Base-by-base conservation (phyloP, 1,139 yeast species). In the Yamadazyma songkhlaensis region DNA sequence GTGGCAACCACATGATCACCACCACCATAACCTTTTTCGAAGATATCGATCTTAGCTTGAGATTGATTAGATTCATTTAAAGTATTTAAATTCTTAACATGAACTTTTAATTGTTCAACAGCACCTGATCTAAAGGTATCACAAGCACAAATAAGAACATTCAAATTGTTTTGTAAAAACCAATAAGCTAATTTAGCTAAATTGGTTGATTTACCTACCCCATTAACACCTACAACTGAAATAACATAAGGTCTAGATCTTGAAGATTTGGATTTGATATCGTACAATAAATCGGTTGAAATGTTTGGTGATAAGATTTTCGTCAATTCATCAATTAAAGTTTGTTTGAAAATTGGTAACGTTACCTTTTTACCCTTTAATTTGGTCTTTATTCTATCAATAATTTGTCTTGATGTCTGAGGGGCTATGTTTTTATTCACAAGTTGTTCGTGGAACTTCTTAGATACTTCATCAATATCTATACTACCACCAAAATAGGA, bases 61-160 rank as follows among this genome's bases (percentile, higher is more conserved):
- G 86, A 65, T 3, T 58, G 43, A 7, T 56, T 44, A 10, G 56
- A 42, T 13, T 49, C 49, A 41, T 66, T 68, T 37, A 70, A 57
- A 42, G 80, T 80, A 39, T 83, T 79, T 45, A 92, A 68, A 49
- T 94, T 85, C 46, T 81, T 81, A 2, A 90, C 98, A 62, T 92
- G 98, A 2, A 92, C 96, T 50, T 92, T 81, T 47, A 92, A 71
- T 61, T 92, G 98, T 58, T 92, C 98, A 11, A 92, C 97, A 0
- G 98, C 98, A 35, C 98, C 98, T 0, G 97, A 88, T 62, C 98
- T 76, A 66, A 92, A 92, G 0, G 98, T 94, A 64, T 92, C 98
- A 64, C 98, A 92, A 0, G 98, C 98, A 31, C 96, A 95, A 50
- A 92, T 85, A 40, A 92, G 72, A 1, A 92, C 96, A 50, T 79